Evolutionary conservation across 2,329 filamentous ascomycete species (phyloP).

Genomic region (Colletotrichum incanum): DNA sequence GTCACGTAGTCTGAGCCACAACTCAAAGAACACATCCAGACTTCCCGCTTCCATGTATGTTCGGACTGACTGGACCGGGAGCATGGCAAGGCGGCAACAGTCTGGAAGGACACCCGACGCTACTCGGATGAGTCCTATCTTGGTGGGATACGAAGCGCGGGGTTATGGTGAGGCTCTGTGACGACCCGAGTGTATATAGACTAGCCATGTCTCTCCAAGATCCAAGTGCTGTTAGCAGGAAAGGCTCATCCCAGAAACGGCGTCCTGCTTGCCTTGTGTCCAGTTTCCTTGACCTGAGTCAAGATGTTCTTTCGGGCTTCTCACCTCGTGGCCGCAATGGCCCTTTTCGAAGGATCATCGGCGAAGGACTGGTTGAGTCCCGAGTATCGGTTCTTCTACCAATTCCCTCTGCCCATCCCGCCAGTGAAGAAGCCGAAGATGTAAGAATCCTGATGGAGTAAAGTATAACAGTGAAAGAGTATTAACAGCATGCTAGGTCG

Average conservation of each 20-base stretch:
- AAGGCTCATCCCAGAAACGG: background rate
- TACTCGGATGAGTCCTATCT: constrained; percentile 16
- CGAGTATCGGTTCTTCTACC: constrained; percentile 56
- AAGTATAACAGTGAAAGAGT: background rate
- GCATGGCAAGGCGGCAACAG: constrained; percentile 15
- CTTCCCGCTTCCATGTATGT: background rate
- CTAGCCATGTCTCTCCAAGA: background rate
- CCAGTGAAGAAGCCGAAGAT: constrained; percentile 59
- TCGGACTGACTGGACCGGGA: constrained; percentile 14
- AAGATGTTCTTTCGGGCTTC: constrained; percentile 27
- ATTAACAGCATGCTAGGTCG: background rate
- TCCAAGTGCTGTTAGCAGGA: background rate
- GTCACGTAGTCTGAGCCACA: constrained; percentile 25
- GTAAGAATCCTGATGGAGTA: constrained; percentile 47
- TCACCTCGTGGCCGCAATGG: constrained; percentile 22
- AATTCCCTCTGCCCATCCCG: constrained; percentile 61
- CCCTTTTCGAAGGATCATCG: constrained; percentile 25
- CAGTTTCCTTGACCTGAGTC: background rate
- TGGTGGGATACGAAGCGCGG: constrained; percentile 5
- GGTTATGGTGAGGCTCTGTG: background rate
- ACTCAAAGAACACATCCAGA: constrained; percentile 11
- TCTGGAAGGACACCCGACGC: constrained; percentile 11
- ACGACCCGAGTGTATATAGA: constrained; percentile 12
- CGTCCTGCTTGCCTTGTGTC: constrained; percentile 1
- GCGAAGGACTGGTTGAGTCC: constrained; percentile 49